Evolutionary conservation across 208 protist species (phyloP).

Genomic region (Leishmania martiniquensis): DNA sequence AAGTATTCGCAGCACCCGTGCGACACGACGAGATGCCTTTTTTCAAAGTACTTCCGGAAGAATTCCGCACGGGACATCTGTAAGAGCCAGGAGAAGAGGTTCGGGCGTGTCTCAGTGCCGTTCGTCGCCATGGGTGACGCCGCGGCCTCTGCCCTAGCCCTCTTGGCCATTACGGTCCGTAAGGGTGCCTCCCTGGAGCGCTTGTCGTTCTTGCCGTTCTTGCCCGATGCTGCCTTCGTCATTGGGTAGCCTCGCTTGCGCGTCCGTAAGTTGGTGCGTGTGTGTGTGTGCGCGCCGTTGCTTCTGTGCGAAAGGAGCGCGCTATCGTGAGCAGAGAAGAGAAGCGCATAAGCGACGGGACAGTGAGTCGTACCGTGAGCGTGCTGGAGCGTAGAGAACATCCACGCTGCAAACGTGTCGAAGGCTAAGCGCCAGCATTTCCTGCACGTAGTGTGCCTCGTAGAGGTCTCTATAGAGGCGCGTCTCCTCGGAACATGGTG

Average conservation of each 20-base stretch:
- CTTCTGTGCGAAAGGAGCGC: not conserved
- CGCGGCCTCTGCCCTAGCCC: conserved; percentile 2
- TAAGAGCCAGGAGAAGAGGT: conserved; percentile 65
- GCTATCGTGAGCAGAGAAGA: conserved; percentile 1
- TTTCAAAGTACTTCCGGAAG: conserved; percentile 82
- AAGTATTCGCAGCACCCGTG: conserved; percentile 51
- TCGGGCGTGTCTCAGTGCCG: not conserved
- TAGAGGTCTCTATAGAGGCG: not conserved
- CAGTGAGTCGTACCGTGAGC: not conserved
- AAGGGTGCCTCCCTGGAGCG: not conserved
- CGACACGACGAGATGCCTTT: conserved; percentile 54
- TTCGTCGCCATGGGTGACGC: not conserved
- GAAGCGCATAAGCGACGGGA: not conserved
- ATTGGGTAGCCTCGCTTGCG: no score
- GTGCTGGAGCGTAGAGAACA: not conserved
- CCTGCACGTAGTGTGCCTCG: not conserved
- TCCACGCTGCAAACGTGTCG: not conserved
- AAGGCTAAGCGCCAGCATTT: not conserved
- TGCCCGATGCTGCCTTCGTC: not conserved
- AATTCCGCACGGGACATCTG: conserved; percentile 61
- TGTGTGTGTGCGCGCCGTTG: not conserved
- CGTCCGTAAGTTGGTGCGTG: no score
- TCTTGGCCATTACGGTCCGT: not conserved
- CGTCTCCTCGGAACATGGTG: not conserved
- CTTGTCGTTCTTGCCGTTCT: conserved; percentile 12